Evolutionary conservation across 2,329 filamentous ascomycete genomes (phyloP), one percentile per base, ranked within the genome.

Genomic region (Colletotrichum sp.): DNA sequence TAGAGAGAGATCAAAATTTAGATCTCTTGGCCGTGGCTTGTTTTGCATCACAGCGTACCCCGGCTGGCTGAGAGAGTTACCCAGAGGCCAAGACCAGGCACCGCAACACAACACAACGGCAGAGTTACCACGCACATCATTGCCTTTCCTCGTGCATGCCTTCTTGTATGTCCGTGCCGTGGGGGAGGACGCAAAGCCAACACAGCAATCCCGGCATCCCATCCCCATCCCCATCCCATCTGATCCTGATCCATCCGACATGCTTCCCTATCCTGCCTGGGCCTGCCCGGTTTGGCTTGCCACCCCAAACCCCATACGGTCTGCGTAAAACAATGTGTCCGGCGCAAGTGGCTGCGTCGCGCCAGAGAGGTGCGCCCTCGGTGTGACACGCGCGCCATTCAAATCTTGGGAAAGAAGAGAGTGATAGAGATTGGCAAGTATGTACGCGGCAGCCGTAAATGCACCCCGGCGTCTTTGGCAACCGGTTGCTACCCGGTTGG

Each of bases 21-120:
- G 73, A 73, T 68, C 57, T 72, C 73, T 75, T 75, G 73, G 61
- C 34, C n/a, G 61, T 55, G 57, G 57, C 64, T 63, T 64, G 52
- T 75, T 74, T 75, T 38, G 38, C 60, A 72, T 67, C 68, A 55
- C 30, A 28, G 34, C 24, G 34, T 26, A 65, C 48, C 43, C 57
- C 67, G 30, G 67, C 32, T 38, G 36, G 30, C 52, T 34, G 16
- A 52, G 34, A 15, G 18, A 57, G 65, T 36, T 24, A 30, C 60
- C 13, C 36, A 52, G 15, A 12, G 10, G 55, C 26, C 24, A 26
- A 67, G 67, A 64, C 57, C 43, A 28, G 30, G 48, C 55, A 48
- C 57, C 28, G 28, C 71, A 55, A 24, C 36, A 36, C 48, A 43
- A n/a, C 32, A 21, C 26, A 9, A 38, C 30, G 61, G 60, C 69